These are phyloP conservation scores for Fusarium protoensiforme DNA, from an alignment of 2,329 filamentous ascomycete genomes.

Conservation along the genomic window DNA sequence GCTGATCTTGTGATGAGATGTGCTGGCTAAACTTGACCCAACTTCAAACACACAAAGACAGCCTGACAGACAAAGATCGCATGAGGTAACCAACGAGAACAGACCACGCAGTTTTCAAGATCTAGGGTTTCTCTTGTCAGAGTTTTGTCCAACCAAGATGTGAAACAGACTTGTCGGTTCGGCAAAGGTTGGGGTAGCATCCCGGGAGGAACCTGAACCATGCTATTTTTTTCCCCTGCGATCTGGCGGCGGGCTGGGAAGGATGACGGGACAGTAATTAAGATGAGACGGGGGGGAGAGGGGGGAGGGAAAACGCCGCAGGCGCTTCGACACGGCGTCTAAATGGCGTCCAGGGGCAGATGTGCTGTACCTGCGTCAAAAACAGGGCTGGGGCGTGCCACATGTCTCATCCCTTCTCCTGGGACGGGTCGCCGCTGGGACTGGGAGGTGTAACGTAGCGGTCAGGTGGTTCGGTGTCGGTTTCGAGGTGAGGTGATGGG, in stretches of 20 bases:
- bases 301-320: constrained; percentile 10
- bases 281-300: constrained; percentile 25
- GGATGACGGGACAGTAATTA: not conserved
- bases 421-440: constrained; percentile 1
- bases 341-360: not conserved
- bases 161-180: constrained; percentile 3
- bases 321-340: constrained; percentile 17
- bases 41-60: not conserved
- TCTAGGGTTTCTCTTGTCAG: not conserved
- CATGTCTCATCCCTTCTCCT: constrained; percentile 17
- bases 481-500: not conserved
- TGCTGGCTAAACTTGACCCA: not conserved
- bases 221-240: not conserved
- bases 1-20: not conserved
- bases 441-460: not conserved
- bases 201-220: constrained; percentile 2
- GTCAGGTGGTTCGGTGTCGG: constrained; percentile 7
- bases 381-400: not conserved
- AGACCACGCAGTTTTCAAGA: not conserved
- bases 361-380: constrained; percentile 21
- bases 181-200: constrained; percentile 7
- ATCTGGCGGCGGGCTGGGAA: constrained; percentile 4
- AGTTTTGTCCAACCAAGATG: constrained; percentile 4
- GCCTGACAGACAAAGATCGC: not conserved
- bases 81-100: not conserved